Evolutionary conservation across 768 basidiomycete genomes (phyloP), one percentile per base, ranked within the genome.

Genomic region (Pisolithus tinctorius): DNA sequence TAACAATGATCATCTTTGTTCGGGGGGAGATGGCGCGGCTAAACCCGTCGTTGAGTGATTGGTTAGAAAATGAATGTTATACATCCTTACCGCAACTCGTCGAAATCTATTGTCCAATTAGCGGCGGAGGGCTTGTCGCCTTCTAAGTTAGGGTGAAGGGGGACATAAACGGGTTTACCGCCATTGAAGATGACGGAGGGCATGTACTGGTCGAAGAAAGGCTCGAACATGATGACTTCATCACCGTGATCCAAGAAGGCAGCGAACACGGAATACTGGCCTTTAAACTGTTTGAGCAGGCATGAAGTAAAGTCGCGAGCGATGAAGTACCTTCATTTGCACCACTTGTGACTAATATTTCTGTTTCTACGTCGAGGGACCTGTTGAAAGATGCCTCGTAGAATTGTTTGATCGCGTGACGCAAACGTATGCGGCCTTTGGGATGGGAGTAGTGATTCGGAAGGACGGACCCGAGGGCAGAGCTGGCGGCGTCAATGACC

Each of bases 141-240:
- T 27, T 69, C 60, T 11, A 71, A 63, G n/a, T 93, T 88, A 0
- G 96, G 95, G 61, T 96, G 94, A 20, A 99, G 75, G 4, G 96
- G 95, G 9, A 99, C 93, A 63, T 90, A 97, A 44, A 97, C 85
- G 11, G 94, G 93, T 55, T 81, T 83, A 42, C 93, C 95, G 29
- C 89, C 90, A 60, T 95, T 93, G 80, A 97, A 96, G 27, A 86
- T 88, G 48, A 95, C 86, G 6, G 89, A 91, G 23, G 93, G 87
- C 47, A 93, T 78, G 67, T 93, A 95, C 66, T 97, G 94, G 63
- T 97, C 94, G 63, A 96, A 97, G 76, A 92, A 96, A 1, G 94
- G 95, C 69, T 98, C 96, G 63, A 98, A 94, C 81, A 97, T 85
- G 69, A 99, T 95, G 56, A 98, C 95, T 68, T 99, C 96, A 62